Conservation (phyloP, 2,329 filamentous ascomycete species). For the Diplodia sapinea region DNA sequence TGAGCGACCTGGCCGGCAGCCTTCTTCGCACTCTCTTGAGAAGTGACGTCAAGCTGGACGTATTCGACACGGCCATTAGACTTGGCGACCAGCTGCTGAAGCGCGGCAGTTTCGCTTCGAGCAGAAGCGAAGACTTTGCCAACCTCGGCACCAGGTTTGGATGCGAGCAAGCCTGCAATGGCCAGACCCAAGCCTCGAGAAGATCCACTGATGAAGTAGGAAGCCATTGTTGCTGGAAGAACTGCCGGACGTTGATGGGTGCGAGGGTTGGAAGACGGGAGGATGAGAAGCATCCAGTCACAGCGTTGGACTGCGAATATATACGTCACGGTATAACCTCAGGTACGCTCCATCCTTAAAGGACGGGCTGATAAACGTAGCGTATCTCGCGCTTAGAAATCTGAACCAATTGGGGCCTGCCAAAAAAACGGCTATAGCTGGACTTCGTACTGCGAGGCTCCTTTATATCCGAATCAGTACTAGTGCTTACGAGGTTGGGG, state of each 20-base stretch:
- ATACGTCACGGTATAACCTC: too few relatives aligned
- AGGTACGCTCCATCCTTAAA: too few relatives aligned
- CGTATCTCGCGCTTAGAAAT: too few relatives aligned
- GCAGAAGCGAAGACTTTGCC: conserved; percentile 51
- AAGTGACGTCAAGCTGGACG: conserved; percentile 53
- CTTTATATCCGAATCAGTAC: too few relatives aligned
- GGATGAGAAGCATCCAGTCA: neutral
- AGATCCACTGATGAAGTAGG: conserved; percentile 46
- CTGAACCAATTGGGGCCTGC: too few relatives aligned
- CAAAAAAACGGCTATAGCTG: too few relatives aligned
- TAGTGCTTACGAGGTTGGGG: too few relatives aligned
- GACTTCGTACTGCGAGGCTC: too few relatives aligned
- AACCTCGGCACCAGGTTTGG: conserved; percentile 37
- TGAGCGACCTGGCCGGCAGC: conserved; percentile 44
- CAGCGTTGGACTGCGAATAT: too few relatives aligned
- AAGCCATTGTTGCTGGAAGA: conserved; percentile 37
- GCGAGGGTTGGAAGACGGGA: neutral
- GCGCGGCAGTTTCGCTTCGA: conserved; percentile 43
- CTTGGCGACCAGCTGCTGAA: conserved; percentile 45
- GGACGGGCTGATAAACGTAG: too few relatives aligned
- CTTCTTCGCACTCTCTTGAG: conserved; percentile 44
- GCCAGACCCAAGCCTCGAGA: conserved; percentile 47
- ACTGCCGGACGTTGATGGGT: neutral
- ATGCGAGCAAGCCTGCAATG: conserved; percentile 42
- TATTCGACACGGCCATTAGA: conserved; percentile 35